A percentile compares a stretch with the other conserved stretches of the same genome.
These are phyloP conservation scores for Hemileccinum rubropunctum DNA, from an alignment of 768 basidiomycete genomes.

Conservation along the genomic window DNA sequence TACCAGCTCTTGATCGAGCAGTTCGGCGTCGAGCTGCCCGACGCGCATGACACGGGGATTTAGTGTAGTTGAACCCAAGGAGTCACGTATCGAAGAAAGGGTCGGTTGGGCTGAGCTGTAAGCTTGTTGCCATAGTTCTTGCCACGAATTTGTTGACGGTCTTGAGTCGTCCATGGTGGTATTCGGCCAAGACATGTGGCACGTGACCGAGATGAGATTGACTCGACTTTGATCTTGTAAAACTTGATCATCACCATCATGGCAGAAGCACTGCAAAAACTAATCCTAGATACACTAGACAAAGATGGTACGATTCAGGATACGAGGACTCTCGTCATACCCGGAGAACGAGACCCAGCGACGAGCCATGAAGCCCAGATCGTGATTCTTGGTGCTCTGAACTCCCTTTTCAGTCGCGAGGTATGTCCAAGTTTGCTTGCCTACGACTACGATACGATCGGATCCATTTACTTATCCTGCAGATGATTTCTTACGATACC, in stretches of 20 bases:
- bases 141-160: constrained; percentile 18
- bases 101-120: constrained; percentile 61
- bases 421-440: constrained; percentile 40
- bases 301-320: constrained; percentile 55
- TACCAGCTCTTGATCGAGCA: constrained; percentile 86
- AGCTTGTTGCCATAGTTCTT: constrained; percentile 52
- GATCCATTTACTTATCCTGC: constrained; percentile 12
- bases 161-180: constrained; percentile 15
- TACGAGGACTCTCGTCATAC: constrained; percentile 64
- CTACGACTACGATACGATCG: not conserved
- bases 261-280: constrained; percentile 79
- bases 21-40: constrained; percentile 86
- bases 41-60: constrained; percentile 67
- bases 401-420: constrained; percentile 84
- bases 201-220: constrained; percentile 23
- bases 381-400: constrained; percentile 83
- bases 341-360: constrained; percentile 57
- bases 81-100: constrained; percentile 46
- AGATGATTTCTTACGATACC: constrained; percentile 85
- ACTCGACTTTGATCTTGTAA: constrained; percentile 11
- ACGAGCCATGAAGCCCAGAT: constrained; percentile 76
- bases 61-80: constrained; percentile 34
- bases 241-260: constrained; percentile 33
- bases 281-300: constrained; percentile 73
- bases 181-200: not conserved